Conservation (phyloP, 106 monocot genomes). For the Hemerocallis citrina region DNA sequence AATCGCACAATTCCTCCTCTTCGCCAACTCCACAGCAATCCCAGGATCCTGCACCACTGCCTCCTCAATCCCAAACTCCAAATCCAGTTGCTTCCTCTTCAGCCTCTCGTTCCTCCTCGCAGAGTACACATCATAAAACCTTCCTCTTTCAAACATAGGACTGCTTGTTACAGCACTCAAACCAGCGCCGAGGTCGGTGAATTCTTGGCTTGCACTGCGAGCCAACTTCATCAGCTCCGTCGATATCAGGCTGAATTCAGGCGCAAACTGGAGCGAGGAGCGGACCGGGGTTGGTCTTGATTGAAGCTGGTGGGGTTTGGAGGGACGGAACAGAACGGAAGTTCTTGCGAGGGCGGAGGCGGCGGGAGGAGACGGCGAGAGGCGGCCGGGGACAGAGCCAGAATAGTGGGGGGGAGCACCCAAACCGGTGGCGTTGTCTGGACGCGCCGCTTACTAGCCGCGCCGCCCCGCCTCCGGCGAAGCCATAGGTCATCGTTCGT, state of each 20-base stretch:
- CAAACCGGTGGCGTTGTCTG: no score
- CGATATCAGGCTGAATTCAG: slow-evolving; percentile 15
- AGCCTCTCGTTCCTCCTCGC: slow-evolving; percentile 62
- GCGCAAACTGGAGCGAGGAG: slow-evolving; percentile 10
- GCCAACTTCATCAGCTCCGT: slow-evolving; percentile 22
- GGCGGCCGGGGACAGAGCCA: no score
- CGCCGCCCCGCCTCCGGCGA: no score
- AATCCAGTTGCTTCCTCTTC: slow-evolving; percentile 31
- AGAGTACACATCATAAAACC: slow-evolving; percentile 54
- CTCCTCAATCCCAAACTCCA: slow-evolving; percentile 17
- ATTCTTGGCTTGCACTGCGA: slow-evolving; percentile 8
- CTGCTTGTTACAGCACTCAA: not conserved
- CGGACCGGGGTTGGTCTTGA: slow-evolving; percentile 5
- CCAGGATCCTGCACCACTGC: slow-evolving; percentile 19
- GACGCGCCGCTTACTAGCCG: no score
- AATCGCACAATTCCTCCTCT: no score
- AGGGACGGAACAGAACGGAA: not conserved
- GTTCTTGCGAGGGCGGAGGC: slow-evolving; percentile 53
- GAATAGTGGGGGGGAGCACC: no score
- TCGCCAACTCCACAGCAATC: slow-evolving; percentile 39
- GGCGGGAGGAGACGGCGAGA: slow-evolving; percentile 56
- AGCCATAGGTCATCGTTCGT: no score
- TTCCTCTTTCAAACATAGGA: slow-evolving; percentile 50
- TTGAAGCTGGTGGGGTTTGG: slow-evolving; percentile 17
- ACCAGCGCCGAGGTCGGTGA: not conserved